Conservation (phyloP, 2,329 filamentous ascomycete genomes). For the Escovopsis sp. region DNA sequence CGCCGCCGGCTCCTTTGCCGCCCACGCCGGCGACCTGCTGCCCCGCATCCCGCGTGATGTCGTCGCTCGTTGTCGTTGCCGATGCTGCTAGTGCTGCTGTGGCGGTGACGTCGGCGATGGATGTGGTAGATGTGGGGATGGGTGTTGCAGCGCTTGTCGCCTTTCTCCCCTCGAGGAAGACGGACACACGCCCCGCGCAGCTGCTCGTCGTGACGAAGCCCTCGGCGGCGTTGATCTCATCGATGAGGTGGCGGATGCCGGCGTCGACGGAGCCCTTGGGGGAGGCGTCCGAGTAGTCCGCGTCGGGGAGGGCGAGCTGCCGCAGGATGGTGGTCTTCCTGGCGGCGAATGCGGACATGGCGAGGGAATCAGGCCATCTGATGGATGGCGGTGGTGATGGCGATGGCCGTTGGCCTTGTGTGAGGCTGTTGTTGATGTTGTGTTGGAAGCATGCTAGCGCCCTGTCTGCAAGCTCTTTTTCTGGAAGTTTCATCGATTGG, state of each 20-base stretch:
- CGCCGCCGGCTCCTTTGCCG: conserved; percentile 71
- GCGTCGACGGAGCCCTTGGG: conserved; percentile 80
- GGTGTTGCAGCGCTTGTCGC: no score
- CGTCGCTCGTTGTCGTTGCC: conserved; percentile 3
- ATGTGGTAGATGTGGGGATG: no score
- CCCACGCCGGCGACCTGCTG: conserved; percentile 45
- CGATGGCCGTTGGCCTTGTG: no score
- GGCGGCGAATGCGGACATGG: conserved; percentile 28
- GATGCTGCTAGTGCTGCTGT: conserved; percentile 1
- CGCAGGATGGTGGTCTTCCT: conserved; percentile 62
- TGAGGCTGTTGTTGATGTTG: no score
- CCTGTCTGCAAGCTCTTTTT: no score
- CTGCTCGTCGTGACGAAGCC: conserved; percentile 86
- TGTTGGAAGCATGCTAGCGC: no score
- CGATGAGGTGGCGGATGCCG: conserved; percentile 62
- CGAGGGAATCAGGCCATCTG: conserved; percentile 17
- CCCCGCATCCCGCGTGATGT: no score
- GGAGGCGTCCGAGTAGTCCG: conserved; percentile 65
- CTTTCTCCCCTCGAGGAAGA: conserved; percentile 70
- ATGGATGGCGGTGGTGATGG: not conserved
- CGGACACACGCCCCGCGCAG: conserved; percentile 73
- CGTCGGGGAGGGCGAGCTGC: conserved; percentile 51
- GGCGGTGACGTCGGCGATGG: no score
- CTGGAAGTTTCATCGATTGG: no score
- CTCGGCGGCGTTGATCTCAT: conserved; percentile 56